Evolutionary conservation across 805 yeast species (phyloP).

Genomic region (Suhomyces kilbournensis): DNA sequence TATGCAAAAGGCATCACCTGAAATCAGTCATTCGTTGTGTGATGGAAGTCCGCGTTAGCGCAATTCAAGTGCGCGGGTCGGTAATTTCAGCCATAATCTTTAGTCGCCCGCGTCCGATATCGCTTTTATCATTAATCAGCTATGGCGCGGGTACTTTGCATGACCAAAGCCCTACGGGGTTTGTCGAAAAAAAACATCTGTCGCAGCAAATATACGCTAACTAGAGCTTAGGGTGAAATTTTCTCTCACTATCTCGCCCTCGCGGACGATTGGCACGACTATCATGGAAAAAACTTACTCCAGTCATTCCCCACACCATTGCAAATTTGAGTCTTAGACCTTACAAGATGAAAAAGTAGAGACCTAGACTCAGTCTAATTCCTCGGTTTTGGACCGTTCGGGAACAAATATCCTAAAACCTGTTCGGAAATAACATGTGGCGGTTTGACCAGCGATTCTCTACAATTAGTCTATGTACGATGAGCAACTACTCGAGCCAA

Average conservation of each 20-base stretch:
- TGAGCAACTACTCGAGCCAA: neutral
- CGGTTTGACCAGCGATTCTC: neutral
- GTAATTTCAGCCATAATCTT: neutral
- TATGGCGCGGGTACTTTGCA: neutral
- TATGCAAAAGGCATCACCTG: neutral
- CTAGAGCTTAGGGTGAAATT: neutral
- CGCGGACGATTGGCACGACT: neutral
- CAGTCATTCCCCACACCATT: neutral
- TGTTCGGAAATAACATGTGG: neutral
- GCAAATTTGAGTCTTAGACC: neutral
- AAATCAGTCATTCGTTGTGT: neutral
- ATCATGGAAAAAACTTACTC: neutral
- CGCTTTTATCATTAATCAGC: neutral
- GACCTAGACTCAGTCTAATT: neutral
- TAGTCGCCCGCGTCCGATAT: neutral
- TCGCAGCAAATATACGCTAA: neutral
- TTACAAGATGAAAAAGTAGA: neutral
- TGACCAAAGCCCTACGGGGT: neutral
- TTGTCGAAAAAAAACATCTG: neutral
- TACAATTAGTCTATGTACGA: neutral
- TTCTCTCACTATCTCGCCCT: neutral
- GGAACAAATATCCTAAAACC: too few relatives aligned
- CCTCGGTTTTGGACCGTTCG: neutral
- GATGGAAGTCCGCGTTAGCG: neutral
- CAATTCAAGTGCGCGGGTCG: neutral